Percentiles rank a stretch among this genome's conserved stretches.
These are phyloP conservation scores for Diospyros kaki DNA, from an alignment of 148 eudicot genomes.

Conservation along the genomic window DNA sequence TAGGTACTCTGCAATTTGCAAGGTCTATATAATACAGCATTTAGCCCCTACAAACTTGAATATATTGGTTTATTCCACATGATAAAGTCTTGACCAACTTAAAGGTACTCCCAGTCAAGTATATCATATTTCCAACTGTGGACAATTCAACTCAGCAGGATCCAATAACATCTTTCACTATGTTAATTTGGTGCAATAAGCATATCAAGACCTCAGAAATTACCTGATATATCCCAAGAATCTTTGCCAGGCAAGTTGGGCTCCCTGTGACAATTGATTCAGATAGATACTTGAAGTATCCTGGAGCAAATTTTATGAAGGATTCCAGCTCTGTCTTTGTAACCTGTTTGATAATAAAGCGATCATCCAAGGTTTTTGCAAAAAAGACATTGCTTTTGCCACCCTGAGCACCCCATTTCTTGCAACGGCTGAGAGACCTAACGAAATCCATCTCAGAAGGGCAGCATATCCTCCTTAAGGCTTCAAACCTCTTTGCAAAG, in stretches of 20 bases:
- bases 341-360: conserved; percentile 79
- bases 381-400: conserved; percentile 78
- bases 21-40: too few species aligned
- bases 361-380: conserved; percentile 74
- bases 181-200: neutral
- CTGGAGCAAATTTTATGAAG: conserved; percentile 82
- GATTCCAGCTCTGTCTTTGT: conserved; percentile 98
- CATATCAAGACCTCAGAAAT: conserved; percentile 10
- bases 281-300: conserved; percentile 76
- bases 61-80: neutral
- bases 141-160: neutral
- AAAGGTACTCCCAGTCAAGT: neutral
- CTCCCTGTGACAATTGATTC: conserved; percentile 66
- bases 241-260: conserved; percentile 92
- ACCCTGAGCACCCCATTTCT: conserved; percentile 98
- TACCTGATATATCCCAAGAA: conserved; percentile 98
- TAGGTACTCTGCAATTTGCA: too few species aligned
- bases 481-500: conserved; percentile 80
- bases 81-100: neutral
- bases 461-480: conserved; percentile 83
- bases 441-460: conserved; percentile 79
- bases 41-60: neutral
- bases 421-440: conserved; percentile 87
- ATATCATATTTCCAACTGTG: conserved; percentile 2
- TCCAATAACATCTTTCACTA: too few species aligned